Base-by-base conservation (phyloP, 1,139 yeast species). In the Hansenula sp. region DNA sequence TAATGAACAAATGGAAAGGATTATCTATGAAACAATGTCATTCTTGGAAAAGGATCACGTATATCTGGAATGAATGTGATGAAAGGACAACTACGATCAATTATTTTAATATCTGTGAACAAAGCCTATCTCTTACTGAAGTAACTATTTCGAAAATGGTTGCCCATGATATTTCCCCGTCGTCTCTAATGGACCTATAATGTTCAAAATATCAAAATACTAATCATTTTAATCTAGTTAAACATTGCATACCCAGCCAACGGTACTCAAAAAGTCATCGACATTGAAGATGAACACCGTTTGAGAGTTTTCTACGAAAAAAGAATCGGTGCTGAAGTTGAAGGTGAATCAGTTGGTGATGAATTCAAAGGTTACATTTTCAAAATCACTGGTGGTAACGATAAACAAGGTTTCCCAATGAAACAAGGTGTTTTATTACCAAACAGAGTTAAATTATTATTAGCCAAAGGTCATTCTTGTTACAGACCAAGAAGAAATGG, bases 341-440 rank as follows among this genome's bases (percentile, higher is more conserved):
- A 89, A 70, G 99, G 97, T 75, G 99, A 91, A 78, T 75, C 88
- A 60, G 85, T 93, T 66, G 95, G 96, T 68, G 98, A 93, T 66
- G 97, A 90, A 77, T 90, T 90, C 93, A 90, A 90, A 78, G 99
- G 98, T 69, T 91, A 91, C 90, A 76, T 89, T 71, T 90, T 91
- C 87, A 93, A 83, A 81, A 90, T 91, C 74, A 79, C 97, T 65
- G 99, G 98, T 71, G 98, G 98, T 84, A 93, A 91, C 85, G 98
- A 91, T 81, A 93, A 93, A 80, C 99, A 93, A 81, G 99, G 98
- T 81, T 93, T 93, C 96, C 97, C 99, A 78, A 91, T 93, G 98
- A 91, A 90, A 77, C 98, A 93, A 79, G 96, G 96, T 84, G 98
- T 93, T 61, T 82, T 93, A 84, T 95, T 88, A 81, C 97, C 98